These are phyloP conservation scores for Dorcoceras hygrometricum DNA, from an alignment of 257 asterid species.

Conservation along the genomic window DNA sequence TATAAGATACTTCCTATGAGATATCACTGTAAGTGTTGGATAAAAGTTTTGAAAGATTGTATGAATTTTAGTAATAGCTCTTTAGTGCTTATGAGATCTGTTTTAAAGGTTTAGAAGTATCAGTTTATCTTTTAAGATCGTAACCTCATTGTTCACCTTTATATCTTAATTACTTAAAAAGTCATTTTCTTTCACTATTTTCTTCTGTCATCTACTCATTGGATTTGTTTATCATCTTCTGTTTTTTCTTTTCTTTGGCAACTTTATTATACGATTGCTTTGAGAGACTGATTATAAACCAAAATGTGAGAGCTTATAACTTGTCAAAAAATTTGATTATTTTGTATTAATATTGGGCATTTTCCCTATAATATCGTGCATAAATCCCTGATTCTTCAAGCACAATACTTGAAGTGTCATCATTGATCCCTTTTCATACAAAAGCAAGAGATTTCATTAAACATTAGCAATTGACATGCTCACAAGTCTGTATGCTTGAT, in stretches of 20 bases:
- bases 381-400: not conserved
- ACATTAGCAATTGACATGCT: slow-evolving; percentile 4
- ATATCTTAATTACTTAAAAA: not conserved
- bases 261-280: not conserved
- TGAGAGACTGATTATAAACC: not conserved
- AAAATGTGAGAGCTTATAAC: no score
- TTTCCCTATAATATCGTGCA: not conserved
- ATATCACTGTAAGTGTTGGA: not conserved
- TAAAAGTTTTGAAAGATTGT: not conserved
- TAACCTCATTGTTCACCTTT: not conserved
- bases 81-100: not conserved
- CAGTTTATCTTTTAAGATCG: not conserved
- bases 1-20: not conserved
- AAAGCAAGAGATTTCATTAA: not conserved
- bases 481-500: not conserved
- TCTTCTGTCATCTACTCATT: not conserved
- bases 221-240: not conserved
- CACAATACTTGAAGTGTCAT: slow-evolving; percentile 10
- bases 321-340: not conserved
- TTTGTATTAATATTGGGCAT: not conserved
- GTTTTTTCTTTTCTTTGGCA: not conserved
- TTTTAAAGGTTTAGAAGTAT: no score
- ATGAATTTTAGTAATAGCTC: not conserved
- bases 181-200: not conserved
- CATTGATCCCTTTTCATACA: not conserved